A percentile compares a stretch with the other conserved stretches of the same genome.
Conservation (phyloP, 2,329 filamentous ascomycete genomes). For the Aspergillus transmontanensis region DNA sequence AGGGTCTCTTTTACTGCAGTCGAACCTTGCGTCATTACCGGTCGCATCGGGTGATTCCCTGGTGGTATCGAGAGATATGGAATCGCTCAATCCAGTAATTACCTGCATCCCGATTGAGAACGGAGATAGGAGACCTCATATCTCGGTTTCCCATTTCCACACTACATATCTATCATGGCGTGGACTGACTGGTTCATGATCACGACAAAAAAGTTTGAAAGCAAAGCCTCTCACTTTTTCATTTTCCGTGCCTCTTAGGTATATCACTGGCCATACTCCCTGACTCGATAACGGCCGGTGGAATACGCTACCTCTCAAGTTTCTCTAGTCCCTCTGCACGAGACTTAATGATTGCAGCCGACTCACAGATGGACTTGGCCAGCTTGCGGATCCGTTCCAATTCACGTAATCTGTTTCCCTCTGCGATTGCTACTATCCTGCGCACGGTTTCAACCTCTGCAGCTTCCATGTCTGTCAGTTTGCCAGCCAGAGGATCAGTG, state of each 20-base stretch:
- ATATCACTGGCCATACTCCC: background rate
- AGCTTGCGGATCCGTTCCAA: constrained; percentile 20
- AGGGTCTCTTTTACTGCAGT: background rate
- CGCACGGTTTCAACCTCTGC: constrained; percentile 26
- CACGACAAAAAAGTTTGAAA: background rate
- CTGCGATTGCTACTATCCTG: constrained; percentile 19
- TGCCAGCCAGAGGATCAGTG: constrained; percentile 5
- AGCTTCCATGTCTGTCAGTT: constrained; percentile 20
- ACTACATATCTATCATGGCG: background rate
- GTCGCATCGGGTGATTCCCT: background rate
- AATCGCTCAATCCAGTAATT: constrained; percentile 1
- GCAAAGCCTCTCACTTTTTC: background rate
- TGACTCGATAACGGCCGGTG: background rate
- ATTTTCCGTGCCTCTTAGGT: background rate
- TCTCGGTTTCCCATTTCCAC: background rate
- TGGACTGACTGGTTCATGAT: background rate
- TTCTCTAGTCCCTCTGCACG: constrained; percentile 16
- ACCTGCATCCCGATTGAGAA: background rate
- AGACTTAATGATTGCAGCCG: constrained; percentile 16
- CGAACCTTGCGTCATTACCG: constrained; percentile 13
- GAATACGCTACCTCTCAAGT: background rate
- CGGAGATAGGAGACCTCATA: constrained; percentile 4
- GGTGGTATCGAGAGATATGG: background rate
- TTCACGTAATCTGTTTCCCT: constrained; percentile 24
- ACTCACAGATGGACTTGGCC: constrained; percentile 19